Evolutionary conservation across 1,284 basidiomycete genomes (phyloP), one percentile per base, ranked within the genome.

Genomic region (Rhodotorula sp.): DNA sequence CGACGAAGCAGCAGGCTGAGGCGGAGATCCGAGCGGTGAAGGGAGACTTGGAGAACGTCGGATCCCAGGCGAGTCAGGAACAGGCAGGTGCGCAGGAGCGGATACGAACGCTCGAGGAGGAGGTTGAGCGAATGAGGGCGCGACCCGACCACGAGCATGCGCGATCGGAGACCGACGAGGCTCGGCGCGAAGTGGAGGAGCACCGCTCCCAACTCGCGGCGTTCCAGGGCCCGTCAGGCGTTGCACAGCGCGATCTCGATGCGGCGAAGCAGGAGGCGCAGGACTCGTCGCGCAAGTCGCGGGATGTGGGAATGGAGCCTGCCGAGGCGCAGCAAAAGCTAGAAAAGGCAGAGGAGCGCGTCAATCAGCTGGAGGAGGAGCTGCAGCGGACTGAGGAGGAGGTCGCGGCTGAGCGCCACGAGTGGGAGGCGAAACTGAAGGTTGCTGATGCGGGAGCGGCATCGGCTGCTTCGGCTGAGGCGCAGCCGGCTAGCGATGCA

Each of bases 331-430:
- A 63, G 52, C 40, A 50, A 10, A 26, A 64, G n/a, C 50, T 64
- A 15, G 37, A 28, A 1, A 51, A 59, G 9, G 64, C 65, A 2
- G 56, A 70, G 30, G 26, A 34, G 31, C 53, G 57, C 30, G 50
- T 59, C 0, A 22, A 22, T 16, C 59, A 72, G 46, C 48, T 70
- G n/a, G 68, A 72, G 46, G 26, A 44, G 9, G 65, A 61, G 37
- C 22, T 70, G n/a, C 59, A 46, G 57, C 57, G 48, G 11, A 46
- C 54, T 13, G 61, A 47, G 52, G 30, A 30, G 52, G 61, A 62
- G 30, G n/a, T 26, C n/a, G 31, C 40, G 50, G 37, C 40, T 10
- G 59, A n/a, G 20, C 4, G 50, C 18, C 24, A 26, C 2, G 44
- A 48, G 44, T 24, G 22, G 56, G 34, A 30, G 55, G 53, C 4